Base-by-base conservation (phyloP, 169 alveolate species). In the Pseudocohnilembus persalinus region DNA sequence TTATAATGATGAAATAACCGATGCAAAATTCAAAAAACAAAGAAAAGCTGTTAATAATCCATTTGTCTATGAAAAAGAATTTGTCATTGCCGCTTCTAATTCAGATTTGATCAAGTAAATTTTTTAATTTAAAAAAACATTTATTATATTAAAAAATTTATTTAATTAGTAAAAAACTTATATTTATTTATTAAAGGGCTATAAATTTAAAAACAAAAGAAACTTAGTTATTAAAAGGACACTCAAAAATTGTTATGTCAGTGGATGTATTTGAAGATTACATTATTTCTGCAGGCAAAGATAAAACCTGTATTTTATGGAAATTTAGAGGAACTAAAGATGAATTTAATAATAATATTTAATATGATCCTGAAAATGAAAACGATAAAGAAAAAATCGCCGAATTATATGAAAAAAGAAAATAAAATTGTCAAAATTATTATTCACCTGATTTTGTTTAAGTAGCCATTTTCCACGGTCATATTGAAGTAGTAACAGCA, bases 251-350 rank as follows among this genome's bases (percentile, higher is more conserved):
- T 80, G 90, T 96, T 30, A 72, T 96, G 63, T 88, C 93, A 27
- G 81, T 93, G 27, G 95, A 93, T 84, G 89, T 87, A 25, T 82
- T 82, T 78, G 85, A 85, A 28, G 83, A 92, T 75, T 90, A 77
- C 32, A 85, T 96, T 32, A 75, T 92, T 27, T 89, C 98, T 30
- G 96, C 94, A 27, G 89, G 96, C 0, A 94, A 93, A 82, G 98
- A 96, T 82, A 92, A 91, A 78, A 82, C 94, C 34, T 83, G 93
- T 30, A 92, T 91, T 77, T 83, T 93, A 1, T 96, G 97, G 97
- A 90, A 92, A 83, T 35, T 30, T 33, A 72, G 68, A 28, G 85
- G 82, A 28, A 28, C 33, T 63, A 26, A 35, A 77, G 64, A 77
- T 0, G 87, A 79, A 1, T 83, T 31, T 64, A 78, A 49, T 29